These are phyloP conservation scores for Trifolium dubium DNA, from an alignment of 306 rosid species.

Conservation along the genomic window DNA sequence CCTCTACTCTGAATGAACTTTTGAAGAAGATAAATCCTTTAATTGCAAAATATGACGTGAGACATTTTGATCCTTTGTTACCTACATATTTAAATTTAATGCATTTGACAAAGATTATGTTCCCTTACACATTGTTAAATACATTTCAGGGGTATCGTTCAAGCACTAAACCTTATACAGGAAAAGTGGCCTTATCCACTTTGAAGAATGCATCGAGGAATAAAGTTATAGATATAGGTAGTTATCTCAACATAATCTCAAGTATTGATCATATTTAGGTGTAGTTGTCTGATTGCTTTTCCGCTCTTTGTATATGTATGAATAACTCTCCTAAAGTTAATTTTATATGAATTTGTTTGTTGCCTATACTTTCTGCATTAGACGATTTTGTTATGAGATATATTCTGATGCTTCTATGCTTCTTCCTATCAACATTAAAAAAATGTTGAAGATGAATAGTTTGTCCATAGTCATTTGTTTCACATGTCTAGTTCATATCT, in stretches of 20 bases:
- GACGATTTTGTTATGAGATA: constrained; percentile 26
- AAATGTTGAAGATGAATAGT: constrained; percentile 9
- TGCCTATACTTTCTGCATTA: constrained; percentile 18
- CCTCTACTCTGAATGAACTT: constrained; percentile 57
- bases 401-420: constrained; percentile 18
- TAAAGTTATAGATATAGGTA: constrained; percentile 81
- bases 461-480: constrained; percentile 19
- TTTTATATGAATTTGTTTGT: constrained; percentile 31
- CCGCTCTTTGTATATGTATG: constrained; percentile 21
- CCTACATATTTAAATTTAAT: constrained; percentile 23
- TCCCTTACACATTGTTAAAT: constrained; percentile 25
- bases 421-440: neutral
- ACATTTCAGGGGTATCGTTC: constrained; percentile 74
- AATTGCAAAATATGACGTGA: constrained; percentile 65
- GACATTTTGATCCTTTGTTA: constrained; percentile 40
- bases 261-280: constrained; percentile 26
- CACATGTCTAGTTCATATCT: constrained; percentile 20
- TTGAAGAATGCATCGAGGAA: constrained; percentile 81
- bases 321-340: constrained; percentile 24
- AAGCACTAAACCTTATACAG: constrained; percentile 66
- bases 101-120: constrained; percentile 28
- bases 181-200: constrained; percentile 69
- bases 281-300: constrained; percentile 19
- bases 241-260: constrained; percentile 25
- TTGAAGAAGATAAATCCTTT: constrained; percentile 57